Percentiles rank a stretch among this genome's conserved stretches.
These are phyloP conservation scores for Trichoderma orchidacearum DNA, from an alignment of 495 filamentous ascomycete genomes.

Conservation along the genomic window DNA sequence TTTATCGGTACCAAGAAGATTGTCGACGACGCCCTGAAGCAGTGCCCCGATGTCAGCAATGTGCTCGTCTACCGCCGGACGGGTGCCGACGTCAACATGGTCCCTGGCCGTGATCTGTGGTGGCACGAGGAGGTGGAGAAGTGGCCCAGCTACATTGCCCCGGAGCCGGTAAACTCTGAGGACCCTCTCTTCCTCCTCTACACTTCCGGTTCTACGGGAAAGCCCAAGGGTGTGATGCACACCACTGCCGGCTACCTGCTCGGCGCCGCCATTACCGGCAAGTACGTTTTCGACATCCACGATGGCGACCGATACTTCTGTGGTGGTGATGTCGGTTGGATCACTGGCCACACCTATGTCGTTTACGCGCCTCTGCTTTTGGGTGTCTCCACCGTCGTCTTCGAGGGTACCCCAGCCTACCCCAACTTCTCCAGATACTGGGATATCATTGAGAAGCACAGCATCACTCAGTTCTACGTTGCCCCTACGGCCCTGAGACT, in stretches of 20 bases:
- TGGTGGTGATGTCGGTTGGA: constrained; percentile 97
- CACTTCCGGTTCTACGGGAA: constrained; percentile 94
- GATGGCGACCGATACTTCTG: constrained; percentile 90
- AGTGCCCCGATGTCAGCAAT: constrained; percentile 81
- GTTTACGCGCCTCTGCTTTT: constrained; percentile 92
- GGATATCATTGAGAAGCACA: constrained; percentile 92
- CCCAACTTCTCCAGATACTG: constrained; percentile 97
- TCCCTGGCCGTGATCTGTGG: constrained; percentile 79
- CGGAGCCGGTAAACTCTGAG: constrained; percentile 78
- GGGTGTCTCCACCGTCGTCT: constrained; percentile 92
- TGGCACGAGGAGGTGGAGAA: constrained; percentile 98
- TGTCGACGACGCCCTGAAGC: constrained; percentile 94
- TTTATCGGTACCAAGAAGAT: constrained; percentile 98
- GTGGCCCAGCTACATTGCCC: constrained; percentile 79
- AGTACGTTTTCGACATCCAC: constrained; percentile 98
- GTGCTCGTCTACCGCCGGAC: constrained; percentile 92
- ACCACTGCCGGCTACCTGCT: constrained; percentile 90
- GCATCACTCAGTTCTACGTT: constrained; percentile 96
- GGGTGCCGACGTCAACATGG: constrained; percentile 85
- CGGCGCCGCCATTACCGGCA: constrained; percentile 85
- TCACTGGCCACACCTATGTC: constrained; percentile 98
- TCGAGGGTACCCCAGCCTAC: constrained; percentile 95
- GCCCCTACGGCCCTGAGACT: constrained; percentile 88
- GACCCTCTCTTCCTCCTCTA: constrained; percentile 97
- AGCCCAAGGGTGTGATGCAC: constrained; percentile 99